Evolutionary conservation across 352 stramenopile genomes (phyloP).

Genomic region (Globisporangium perplexum): DNA sequence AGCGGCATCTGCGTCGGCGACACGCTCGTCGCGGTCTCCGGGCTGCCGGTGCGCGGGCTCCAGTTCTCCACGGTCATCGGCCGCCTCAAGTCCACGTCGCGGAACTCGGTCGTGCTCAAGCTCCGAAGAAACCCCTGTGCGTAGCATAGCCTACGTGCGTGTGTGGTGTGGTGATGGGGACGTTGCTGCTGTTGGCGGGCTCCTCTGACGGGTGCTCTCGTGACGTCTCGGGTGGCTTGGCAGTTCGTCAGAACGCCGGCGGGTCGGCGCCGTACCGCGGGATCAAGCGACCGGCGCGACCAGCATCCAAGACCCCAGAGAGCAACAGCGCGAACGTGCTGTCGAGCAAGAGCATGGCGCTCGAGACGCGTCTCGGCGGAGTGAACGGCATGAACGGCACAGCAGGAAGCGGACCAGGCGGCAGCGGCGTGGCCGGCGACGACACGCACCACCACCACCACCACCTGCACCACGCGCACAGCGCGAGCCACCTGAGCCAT

Average conservation of each 20-base stretch:
- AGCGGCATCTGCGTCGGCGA: slow-evolving; percentile 77
- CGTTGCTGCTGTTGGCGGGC: too few relatives aligned
- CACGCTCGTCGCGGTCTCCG: slow-evolving; percentile 67
- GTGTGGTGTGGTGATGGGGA: too few relatives aligned
- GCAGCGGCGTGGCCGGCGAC: neutral
- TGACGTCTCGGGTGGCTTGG: too few relatives aligned
- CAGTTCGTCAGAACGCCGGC: slow-evolving; percentile 63
- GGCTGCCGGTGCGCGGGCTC: slow-evolving; percentile 61
- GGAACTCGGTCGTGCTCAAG: slow-evolving; percentile 77
- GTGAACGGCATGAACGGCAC: slow-evolving; percentile 22
- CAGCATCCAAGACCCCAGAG: slow-evolving; percentile 41
- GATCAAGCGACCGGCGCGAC: slow-evolving; percentile 53
- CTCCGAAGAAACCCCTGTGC: slow-evolving; percentile 76
- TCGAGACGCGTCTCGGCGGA: slow-evolving; percentile 60
- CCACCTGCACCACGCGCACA: slow-evolving; percentile 5
- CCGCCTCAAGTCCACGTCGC: slow-evolving; percentile 68
- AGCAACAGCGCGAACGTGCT: slow-evolving; percentile 75
- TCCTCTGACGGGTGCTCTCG: too few relatives aligned
- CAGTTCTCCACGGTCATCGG: slow-evolving; percentile 83
- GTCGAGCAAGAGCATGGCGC: slow-evolving; percentile 61
- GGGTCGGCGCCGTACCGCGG: slow-evolving; percentile 43
- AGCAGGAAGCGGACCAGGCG: neutral
- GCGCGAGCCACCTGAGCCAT: slow-evolving; percentile 19
- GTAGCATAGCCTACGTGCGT: slow-evolving; percentile 23
- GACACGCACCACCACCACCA: neutral